phyloP scores from a whole-genome alignment of 352 stramenopile species.

The Phytopythium kandeliae region DNA sequence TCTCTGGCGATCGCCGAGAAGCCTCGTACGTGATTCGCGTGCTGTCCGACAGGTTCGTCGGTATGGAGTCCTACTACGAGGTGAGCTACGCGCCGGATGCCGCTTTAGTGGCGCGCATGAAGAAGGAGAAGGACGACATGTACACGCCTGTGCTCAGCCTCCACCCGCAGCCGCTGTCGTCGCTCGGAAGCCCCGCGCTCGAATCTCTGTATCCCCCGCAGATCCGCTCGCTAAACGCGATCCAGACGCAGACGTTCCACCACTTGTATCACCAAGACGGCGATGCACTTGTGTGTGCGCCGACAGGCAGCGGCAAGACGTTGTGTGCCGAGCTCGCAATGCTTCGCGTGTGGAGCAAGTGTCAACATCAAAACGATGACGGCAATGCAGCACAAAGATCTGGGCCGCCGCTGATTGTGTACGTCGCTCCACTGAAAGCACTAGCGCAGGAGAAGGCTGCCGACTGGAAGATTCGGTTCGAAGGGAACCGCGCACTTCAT shows the following conservation, averaged over 20 bases:
- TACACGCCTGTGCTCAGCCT: constrained; percentile 92
- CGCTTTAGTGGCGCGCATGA: constrained; percentile 17
- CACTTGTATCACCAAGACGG: constrained; percentile 95
- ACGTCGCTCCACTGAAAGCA: constrained; percentile 97
- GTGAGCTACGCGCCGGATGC: constrained; percentile 51
- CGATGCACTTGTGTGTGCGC: constrained; percentile 95
- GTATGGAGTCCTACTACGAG: constrained; percentile 89
- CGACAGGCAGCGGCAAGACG: constrained; percentile 97
- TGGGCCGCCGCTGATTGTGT: constrained; percentile 81
- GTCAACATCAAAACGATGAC: not conserved
- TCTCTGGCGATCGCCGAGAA: constrained; percentile 82
- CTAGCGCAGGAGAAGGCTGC: constrained; percentile 95
- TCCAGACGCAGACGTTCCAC: constrained; percentile 99
- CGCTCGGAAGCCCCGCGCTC: constrained; percentile 89
- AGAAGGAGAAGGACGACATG: constrained; percentile 63
- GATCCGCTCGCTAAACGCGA: constrained; percentile 89
- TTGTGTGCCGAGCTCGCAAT: constrained; percentile 97
- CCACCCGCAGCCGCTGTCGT: constrained; percentile 92
- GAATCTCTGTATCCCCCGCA: constrained; percentile 88
- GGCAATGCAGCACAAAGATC: not conserved
- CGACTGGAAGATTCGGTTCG: constrained; percentile 95
- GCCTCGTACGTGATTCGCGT: constrained; percentile 93
- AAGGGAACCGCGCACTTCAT: constrained; percentile 64
- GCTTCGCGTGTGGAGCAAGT: constrained; percentile 90
- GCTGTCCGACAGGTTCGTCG: constrained; percentile 96